Conservation (phyloP, 257 asterid genomes). For the Coffea canephora region DNA sequence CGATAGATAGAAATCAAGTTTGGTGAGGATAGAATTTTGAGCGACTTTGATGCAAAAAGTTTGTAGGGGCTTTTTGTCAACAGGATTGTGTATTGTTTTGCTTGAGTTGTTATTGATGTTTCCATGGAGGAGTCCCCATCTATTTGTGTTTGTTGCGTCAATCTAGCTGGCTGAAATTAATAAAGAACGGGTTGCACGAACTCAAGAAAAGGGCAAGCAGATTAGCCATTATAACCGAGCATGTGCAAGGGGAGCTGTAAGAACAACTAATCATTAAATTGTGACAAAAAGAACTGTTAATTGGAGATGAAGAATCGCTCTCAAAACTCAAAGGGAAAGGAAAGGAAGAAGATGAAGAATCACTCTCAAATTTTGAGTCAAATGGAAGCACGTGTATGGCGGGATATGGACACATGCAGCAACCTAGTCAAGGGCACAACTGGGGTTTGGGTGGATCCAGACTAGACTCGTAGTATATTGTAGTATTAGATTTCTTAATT, state of each 20-base stretch:
- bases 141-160: constrained; percentile 29
- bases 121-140: constrained; percentile 58
- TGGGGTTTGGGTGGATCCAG: constrained; percentile 11
- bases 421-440: constrained; percentile 33
- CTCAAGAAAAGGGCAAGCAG: background rate
- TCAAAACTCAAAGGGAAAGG: background rate
- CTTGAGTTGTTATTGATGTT: constrained; percentile 35
- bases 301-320: constrained; percentile 19
- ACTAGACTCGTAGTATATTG: background rate
- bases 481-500: background rate
- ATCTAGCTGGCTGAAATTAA: constrained; percentile 38
- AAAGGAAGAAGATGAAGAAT: constrained; percentile 9
- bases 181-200: constrained; percentile 21
- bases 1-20: background rate
- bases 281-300: constrained; percentile 20
- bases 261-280: constrained; percentile 40
- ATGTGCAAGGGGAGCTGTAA: constrained; percentile 53
- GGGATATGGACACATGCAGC: constrained; percentile 41
- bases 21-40: background rate
- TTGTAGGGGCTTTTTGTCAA: constrained; percentile 16
- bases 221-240: constrained; percentile 23
- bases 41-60: constrained; percentile 5
- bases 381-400: constrained; percentile 58
- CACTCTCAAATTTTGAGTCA: constrained; percentile 35
- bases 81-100: constrained; percentile 10